A percentile compares a stretch with the other conserved stretches of the same genome.
Evolutionary conservation across 345 rosid genomes (phyloP).

Genomic region (Psidium friedrichsthalianum): DNA sequence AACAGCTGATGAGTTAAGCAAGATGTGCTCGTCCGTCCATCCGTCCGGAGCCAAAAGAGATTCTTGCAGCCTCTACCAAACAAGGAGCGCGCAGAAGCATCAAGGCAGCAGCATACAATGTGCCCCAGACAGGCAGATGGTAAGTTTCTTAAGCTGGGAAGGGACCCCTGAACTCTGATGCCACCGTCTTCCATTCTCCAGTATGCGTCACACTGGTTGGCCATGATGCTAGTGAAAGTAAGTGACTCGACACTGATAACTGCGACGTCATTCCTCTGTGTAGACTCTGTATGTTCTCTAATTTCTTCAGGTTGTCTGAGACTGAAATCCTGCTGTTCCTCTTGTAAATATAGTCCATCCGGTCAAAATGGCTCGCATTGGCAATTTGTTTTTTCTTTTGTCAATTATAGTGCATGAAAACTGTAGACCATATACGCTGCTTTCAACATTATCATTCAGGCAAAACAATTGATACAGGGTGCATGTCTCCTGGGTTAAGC

Average conservation of each 20-base stretch:
- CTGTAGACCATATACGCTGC: background rate
- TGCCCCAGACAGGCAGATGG: background rate
- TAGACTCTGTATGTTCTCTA: background rate
- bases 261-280: background rate
- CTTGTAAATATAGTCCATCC: background rate
- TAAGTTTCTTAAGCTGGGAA: background rate
- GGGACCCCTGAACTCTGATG: background rate
- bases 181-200: background rate
- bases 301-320: background rate
- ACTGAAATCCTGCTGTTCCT: background rate
- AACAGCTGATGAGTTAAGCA: background rate
- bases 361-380: background rate
- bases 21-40: background rate
- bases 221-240: background rate
- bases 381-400: background rate
- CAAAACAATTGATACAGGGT: background rate
- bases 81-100: background rate
- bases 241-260: background rate
- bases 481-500: background rate
- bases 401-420: background rate
- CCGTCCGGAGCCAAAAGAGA: background rate
- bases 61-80: background rate
- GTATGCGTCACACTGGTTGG: background rate
- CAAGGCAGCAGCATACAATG: background rate
- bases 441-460: background rate